phyloP scores from a whole-genome alignment of 169 alveolate species.

The Amoebophrya sp. region DNA sequence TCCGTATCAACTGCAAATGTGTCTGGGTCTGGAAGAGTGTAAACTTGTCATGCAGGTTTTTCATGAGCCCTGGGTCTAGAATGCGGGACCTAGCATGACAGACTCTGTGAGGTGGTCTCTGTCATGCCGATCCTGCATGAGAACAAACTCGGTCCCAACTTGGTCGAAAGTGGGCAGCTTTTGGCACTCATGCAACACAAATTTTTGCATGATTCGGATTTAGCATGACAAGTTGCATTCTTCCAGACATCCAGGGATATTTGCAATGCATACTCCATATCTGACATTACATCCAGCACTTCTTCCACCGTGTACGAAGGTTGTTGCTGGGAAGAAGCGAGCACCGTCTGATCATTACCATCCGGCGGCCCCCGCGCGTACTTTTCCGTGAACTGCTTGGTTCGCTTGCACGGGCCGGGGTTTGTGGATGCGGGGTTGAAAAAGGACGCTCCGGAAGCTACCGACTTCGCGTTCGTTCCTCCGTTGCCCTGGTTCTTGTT shows the following conservation, averaged over 20 bases:
- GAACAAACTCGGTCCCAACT: background rate
- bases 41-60: background rate
- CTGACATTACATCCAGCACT: background rate
- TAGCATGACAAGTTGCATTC: too few relatives aligned
- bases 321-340: too few relatives aligned
- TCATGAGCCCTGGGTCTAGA: too few relatives aligned
- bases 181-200: too few relatives aligned
- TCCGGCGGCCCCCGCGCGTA: background rate
- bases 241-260: too few relatives aligned
- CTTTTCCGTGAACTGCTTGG: background rate
- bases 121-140: background rate
- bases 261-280: too few relatives aligned
- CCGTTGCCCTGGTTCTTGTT: too few relatives aligned
- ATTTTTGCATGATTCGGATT: too few relatives aligned
- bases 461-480: too few relatives aligned
- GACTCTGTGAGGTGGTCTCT: background rate
- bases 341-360: background rate
- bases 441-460: too few relatives aligned
- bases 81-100: too few relatives aligned
- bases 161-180: background rate
- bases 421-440: background rate
- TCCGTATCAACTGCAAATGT: background rate
- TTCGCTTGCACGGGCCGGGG: conserved; percentile 6
- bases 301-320: too few relatives aligned
- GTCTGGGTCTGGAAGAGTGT: background rate